Conservation (phyloP, 2,329 filamentous ascomycete genomes). For the Penicillium sp. region DNA sequence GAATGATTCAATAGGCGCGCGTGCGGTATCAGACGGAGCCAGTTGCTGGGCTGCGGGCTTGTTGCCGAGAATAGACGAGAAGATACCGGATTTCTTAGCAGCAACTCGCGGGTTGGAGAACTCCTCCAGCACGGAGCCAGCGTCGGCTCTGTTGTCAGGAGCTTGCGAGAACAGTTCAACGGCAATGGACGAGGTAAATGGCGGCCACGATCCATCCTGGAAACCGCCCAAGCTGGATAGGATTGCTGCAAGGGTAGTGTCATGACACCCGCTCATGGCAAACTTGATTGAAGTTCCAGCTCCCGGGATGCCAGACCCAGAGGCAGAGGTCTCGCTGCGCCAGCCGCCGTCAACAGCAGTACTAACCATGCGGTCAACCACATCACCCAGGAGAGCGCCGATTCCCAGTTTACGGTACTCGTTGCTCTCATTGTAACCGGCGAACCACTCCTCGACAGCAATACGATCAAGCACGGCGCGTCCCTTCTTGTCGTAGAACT, state of each 20-base stretch:
- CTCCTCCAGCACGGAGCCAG: constrained; percentile 29
- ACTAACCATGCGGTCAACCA: constrained; percentile 74
- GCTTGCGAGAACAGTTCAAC: constrained; percentile 80
- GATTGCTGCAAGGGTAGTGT: constrained; percentile 85
- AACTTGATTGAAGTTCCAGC: constrained; percentile 64
- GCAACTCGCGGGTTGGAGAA: constrained; percentile 27
- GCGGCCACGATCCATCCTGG: constrained; percentile 76
- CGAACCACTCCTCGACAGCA: constrained; percentile 89
- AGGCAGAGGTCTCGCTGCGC: constrained; percentile 55
- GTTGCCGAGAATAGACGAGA: constrained; percentile 36
- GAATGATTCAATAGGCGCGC: constrained; percentile 36
- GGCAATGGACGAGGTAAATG: constrained; percentile 89
- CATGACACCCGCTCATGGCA: constrained; percentile 83
- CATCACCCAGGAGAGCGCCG: constrained; percentile 79
- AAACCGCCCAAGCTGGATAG: constrained; percentile 81
- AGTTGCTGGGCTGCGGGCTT: constrained; percentile 18
- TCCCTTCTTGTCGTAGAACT: constrained; percentile 82
- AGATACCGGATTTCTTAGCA: constrained; percentile 34
- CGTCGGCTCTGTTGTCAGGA: constrained; percentile 22
- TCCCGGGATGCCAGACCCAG: constrained; percentile 50
- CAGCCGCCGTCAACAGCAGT: constrained; percentile 64
- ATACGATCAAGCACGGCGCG: constrained; percentile 72
- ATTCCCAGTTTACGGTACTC: constrained; percentile 93
- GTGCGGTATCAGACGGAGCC: constrained; percentile 36
- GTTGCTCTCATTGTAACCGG: constrained; percentile 78